Conservation (phyloP, 2,329 filamentous ascomycete genomes). For the Diaporthe aspalathi region DNA sequence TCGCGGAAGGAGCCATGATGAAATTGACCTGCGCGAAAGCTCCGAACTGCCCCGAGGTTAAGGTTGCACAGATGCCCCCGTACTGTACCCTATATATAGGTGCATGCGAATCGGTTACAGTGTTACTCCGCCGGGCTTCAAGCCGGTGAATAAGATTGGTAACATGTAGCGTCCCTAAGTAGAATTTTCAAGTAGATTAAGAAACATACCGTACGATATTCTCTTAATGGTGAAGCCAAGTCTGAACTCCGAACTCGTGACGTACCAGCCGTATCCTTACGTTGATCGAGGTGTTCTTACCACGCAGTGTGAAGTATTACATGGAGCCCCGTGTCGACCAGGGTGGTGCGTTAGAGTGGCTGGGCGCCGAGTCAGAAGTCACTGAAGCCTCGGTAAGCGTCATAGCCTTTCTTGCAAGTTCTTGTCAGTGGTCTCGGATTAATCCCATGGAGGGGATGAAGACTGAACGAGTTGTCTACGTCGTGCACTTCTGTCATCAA, state of each 20-base stretch:
- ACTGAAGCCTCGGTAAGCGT: background rate
- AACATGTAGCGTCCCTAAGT: background rate
- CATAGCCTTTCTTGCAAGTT: background rate
- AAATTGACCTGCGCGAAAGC: background rate
- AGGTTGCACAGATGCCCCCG: background rate
- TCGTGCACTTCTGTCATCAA: background rate
- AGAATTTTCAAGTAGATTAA: background rate
- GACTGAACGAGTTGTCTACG: background rate
- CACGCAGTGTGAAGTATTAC: background rate
- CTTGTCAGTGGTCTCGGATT: background rate
- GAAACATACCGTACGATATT: background rate
- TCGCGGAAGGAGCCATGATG: background rate
- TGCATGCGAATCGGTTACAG: background rate
- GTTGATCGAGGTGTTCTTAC: no score
- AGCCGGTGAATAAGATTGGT: background rate
- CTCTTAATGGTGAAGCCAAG: background rate
- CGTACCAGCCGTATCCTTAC: no score
- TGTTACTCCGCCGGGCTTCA: background rate
- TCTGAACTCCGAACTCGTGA: no score
- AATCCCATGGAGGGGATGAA: background rate
- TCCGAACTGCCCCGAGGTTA: fast-evolving
- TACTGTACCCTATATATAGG: background rate
- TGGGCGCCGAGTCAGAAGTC: constrained; percentile 5
- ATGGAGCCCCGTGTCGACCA: background rate
- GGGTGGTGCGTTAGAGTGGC: background rate